Conservation (phyloP, 2,329 filamentous ascomycete genomes). For the Alternaria gaisen region DNA sequence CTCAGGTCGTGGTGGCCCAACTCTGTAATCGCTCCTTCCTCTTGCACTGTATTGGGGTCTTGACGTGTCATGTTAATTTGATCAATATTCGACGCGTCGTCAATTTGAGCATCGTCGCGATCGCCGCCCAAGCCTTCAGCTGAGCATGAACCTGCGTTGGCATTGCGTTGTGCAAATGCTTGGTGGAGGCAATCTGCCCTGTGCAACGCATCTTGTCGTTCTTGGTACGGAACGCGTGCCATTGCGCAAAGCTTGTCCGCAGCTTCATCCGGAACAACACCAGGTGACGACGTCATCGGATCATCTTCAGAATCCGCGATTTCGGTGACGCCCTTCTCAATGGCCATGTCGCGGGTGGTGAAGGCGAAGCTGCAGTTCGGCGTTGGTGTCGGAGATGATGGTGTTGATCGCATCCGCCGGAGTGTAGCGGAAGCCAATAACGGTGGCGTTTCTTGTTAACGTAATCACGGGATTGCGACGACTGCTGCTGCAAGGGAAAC, state of each 20-base stretch:
- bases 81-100: slow-evolving; percentile 17
- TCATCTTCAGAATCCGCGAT: slow-evolving; percentile 49
- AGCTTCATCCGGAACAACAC: slow-evolving; percentile 18
- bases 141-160: slow-evolving; percentile 10
- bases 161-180: slow-evolving; percentile 18
- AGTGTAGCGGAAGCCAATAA: slow-evolving; percentile 31
- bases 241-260: slow-evolving; percentile 34
- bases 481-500: slow-evolving; percentile 22
- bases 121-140: slow-evolving; percentile 23
- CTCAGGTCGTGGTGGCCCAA: neutral
- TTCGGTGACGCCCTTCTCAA: slow-evolving; percentile 30
- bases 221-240: slow-evolving; percentile 25
- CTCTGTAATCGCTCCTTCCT: slow-evolving; percentile 1
- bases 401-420: slow-evolving; percentile 15
- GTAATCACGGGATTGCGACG: slow-evolving; percentile 37
- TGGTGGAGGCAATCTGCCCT: slow-evolving; percentile 21
- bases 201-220: slow-evolving; percentile 31
- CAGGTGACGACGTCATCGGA: slow-evolving; percentile 41
- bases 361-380: slow-evolving; percentile 5
- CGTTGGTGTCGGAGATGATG: slow-evolving; percentile 11
- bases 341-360: slow-evolving; percentile 33
- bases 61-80: slow-evolving; percentile 19
- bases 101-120: slow-evolving; percentile 18
- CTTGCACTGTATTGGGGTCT: neutral
- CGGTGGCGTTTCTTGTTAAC: slow-evolving; percentile 25